phyloP scores from a whole-genome alignment of 352 stramenopile species.

The Pythium vanterpoolii region DNA sequence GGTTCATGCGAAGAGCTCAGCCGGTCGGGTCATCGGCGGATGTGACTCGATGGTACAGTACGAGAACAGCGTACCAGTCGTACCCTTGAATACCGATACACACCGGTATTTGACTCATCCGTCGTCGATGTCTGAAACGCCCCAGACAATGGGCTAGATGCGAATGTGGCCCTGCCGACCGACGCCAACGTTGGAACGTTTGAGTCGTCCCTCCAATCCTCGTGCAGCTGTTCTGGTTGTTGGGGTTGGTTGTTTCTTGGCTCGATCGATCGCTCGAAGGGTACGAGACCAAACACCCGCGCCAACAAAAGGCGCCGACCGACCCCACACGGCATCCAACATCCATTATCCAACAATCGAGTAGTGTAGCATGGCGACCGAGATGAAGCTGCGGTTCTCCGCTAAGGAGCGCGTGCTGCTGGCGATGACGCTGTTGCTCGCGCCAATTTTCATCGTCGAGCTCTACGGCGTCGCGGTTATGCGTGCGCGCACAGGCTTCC shows the following conservation, averaged over 20 bases:
- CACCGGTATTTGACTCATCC: no score
- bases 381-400: constrained; percentile 62
- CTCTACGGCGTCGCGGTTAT: constrained; percentile 47
- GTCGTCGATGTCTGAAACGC: neutral
- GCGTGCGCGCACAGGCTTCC: constrained; percentile 33
- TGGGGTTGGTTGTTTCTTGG: neutral
- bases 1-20: no score
- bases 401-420: constrained; percentile 61
- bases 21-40: no score
- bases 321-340: neutral
- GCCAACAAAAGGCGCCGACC: neutral
- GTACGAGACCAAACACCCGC: no score
- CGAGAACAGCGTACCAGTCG: no score
- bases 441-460: constrained; percentile 51
- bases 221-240: constrained; percentile 5
- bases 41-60: no score
- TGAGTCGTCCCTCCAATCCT: constrained; percentile 1
- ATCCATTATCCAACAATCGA: neutral
- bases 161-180: neutral
- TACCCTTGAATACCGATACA: no score
- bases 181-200: constrained; percentile 1
- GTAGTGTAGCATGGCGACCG: constrained; percentile 27
- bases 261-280: neutral
- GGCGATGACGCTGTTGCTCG: constrained; percentile 52
- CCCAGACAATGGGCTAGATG: neutral